Evolutionary conservation across 345 rosid genomes (phyloP).

Genomic region (Euphorbia pulcherrima): DNA sequence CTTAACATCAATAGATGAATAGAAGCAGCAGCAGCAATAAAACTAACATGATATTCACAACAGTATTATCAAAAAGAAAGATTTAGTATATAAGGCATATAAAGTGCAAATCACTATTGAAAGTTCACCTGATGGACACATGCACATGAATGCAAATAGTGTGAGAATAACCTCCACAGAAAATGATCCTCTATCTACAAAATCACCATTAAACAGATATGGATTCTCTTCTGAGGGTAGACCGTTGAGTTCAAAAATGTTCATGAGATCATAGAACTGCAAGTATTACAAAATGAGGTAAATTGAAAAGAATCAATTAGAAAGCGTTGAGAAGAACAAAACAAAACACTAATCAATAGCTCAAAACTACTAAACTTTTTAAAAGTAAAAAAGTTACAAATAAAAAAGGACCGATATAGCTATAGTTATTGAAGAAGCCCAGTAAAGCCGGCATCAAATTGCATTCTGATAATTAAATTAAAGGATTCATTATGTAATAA

Average conservation of each 20-base stretch:
- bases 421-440: not conserved
- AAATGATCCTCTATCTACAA: constrained; percentile 97
- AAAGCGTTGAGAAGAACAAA: not conserved
- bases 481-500: not conserved
- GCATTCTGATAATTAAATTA: constrained; percentile 3
- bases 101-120: constrained; percentile 11
- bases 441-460: constrained; percentile 5
- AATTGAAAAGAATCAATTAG: constrained; percentile 5
- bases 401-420: not conserved
- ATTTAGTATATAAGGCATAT: not conserved
- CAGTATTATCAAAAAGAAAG: not conserved
- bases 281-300: constrained; percentile 20
- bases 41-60: not conserved
- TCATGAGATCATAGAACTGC: constrained; percentile 94
- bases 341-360: not conserved
- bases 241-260: constrained; percentile 93
- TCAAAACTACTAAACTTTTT: constrained; percentile 3
- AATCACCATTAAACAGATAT: constrained; percentile 92
- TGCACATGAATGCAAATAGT: constrained; percentile 90
- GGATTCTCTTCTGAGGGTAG: constrained; percentile 97
- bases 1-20: not conserved
- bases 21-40: not conserved
- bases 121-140: constrained; percentile 75
- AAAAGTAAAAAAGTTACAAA: not conserved
- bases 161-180: constrained; percentile 93